Evolutionary conservation across 2,329 filamentous ascomycete species (phyloP).

Genomic region (Hypocrella siamensis): DNA sequence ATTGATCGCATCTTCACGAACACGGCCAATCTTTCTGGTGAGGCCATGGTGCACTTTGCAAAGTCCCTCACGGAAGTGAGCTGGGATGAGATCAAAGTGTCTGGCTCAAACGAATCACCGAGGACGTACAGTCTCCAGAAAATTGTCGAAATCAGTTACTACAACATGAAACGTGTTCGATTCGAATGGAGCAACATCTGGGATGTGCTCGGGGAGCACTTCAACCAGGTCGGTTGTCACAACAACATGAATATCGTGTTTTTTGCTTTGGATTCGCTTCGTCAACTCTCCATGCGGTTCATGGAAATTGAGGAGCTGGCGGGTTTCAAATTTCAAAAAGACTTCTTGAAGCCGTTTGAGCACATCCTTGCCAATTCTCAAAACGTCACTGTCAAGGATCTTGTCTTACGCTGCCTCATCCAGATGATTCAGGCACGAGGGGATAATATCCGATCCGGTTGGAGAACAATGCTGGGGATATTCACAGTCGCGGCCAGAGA

Average conservation of each 20-base stretch:
- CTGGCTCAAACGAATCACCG: constrained; percentile 86
- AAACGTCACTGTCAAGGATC: constrained; percentile 88
- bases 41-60: constrained; percentile 92
- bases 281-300: constrained; percentile 95
- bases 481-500: constrained; percentile 93
- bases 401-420: constrained; percentile 88
- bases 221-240: constrained; percentile 94
- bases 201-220: constrained; percentile 94
- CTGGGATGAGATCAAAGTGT: constrained; percentile 98
- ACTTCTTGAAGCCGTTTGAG: constrained; percentile 96
- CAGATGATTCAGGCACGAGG: constrained; percentile 98
- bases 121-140: constrained; percentile 96
- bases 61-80: constrained; percentile 86
- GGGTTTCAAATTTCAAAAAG: constrained; percentile 99
- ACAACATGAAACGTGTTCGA: constrained; percentile 97
- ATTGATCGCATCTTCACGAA: constrained; percentile 96
- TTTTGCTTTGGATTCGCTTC: constrained; percentile 87
- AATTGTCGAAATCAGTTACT: constrained; percentile 96
- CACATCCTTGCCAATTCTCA: constrained; percentile 90
- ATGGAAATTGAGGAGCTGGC: constrained; percentile 96
- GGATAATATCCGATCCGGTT: constrained; percentile 92
- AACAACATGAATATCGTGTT: constrained; percentile 94
- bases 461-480: constrained; percentile 98
- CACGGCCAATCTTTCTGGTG: constrained; percentile 80
- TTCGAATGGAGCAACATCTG: constrained; percentile 98